These are phyloP conservation scores for Cercospora citrullina DNA, from an alignment of 2,329 filamentous ascomycete genomes.

Conservation along the genomic window DNA sequence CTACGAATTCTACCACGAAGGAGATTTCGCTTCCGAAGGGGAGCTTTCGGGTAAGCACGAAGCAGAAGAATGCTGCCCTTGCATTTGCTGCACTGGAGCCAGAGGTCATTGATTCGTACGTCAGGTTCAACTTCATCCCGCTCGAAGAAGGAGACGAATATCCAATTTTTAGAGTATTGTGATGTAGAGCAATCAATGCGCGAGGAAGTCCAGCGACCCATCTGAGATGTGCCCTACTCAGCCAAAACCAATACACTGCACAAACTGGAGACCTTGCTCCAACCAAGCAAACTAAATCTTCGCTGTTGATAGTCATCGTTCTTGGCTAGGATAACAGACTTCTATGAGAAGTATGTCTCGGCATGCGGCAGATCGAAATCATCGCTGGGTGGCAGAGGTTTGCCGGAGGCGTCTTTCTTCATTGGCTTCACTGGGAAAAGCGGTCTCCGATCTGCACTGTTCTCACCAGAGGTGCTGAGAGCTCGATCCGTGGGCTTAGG, in stretches of 20 bases:
- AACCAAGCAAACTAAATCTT: background rate
- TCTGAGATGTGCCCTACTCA: background rate
- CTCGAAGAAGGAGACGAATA: slow-evolving; percentile 41
- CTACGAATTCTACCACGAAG: slow-evolving; percentile 32
- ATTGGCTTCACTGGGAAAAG: too few species aligned
- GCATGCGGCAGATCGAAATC: slow-evolving; percentile 20
- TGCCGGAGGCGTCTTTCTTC: background rate
- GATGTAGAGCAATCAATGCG: background rate
- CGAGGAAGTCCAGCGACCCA: background rate
- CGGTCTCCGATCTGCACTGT: background rate
- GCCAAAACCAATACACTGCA: background rate
- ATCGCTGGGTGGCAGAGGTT: background rate
- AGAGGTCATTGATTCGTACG: slow-evolving; percentile 42
- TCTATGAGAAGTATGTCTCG: slow-evolving; percentile 14
- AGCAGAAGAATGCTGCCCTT: slow-evolving; percentile 42
- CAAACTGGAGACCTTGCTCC: background rate
- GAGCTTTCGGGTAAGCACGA: slow-evolving; percentile 39
- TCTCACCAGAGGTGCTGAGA: background rate
- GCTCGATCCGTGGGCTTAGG: background rate
- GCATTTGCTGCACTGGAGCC: slow-evolving; percentile 43
- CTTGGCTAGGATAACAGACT: background rate
- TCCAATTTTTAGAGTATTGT: slow-evolving; percentile 34
- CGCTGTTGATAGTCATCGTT: background rate
- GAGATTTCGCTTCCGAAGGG: slow-evolving; percentile 37
- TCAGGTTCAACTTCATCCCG: slow-evolving; percentile 41